Evolutionary conservation across 129 eudicot genomes (phyloP).

Genomic region (Chrysanthemum makinoi): DNA sequence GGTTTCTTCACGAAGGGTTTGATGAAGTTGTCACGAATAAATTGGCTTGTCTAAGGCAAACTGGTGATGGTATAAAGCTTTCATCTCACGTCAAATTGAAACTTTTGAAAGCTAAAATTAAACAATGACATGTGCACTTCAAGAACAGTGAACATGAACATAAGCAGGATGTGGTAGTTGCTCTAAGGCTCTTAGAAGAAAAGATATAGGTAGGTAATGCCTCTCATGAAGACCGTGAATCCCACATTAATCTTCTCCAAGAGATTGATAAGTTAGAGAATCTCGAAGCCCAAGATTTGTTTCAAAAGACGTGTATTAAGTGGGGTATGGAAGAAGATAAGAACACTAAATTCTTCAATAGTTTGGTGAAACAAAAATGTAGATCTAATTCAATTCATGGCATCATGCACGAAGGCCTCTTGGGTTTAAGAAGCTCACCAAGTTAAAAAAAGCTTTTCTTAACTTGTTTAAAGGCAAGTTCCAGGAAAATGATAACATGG

Average conservation of each 20-base stretch:
- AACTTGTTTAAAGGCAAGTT: no score
- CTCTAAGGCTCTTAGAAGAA: neutral
- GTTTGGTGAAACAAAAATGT: neutral
- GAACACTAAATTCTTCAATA: neutral
- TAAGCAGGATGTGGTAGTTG: neutral
- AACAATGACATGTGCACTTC: neutral
- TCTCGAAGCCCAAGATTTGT: no score
- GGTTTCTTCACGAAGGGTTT: neutral
- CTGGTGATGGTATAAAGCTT: neutral
- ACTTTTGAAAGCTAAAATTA: neutral
- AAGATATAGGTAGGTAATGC: no score
- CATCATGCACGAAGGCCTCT: no score
- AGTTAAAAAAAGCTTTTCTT: no score
- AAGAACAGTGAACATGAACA: neutral
- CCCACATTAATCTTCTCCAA: no score
- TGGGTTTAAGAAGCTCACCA: no score
- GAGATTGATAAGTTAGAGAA: no score
- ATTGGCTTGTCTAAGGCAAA: neutral
- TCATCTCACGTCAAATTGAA: neutral
- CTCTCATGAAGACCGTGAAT: no score
- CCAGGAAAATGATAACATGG: neutral
- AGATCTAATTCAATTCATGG: no score
- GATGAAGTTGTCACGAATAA: neutral
- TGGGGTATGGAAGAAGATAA: neutral
- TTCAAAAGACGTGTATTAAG: neutral